These are phyloP conservation scores for Xerocomellus chrysenteron DNA, from an alignment of 768 basidiomycete species.

Conservation along the genomic window DNA sequence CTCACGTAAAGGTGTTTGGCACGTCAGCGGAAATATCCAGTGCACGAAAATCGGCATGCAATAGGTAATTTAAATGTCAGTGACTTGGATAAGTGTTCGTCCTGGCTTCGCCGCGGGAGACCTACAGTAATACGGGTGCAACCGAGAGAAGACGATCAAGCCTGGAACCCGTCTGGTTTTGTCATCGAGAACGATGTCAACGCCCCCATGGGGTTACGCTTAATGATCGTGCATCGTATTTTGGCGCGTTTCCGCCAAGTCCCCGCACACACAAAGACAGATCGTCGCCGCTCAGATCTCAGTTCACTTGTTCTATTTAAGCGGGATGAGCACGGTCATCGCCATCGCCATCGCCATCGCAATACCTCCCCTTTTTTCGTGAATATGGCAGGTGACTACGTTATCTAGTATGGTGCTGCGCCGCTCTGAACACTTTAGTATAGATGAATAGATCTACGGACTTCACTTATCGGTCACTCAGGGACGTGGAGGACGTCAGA, in stretches of 20 bases:
- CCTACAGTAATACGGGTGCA: background rate
- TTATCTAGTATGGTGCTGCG: background rate
- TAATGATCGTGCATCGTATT: background rate
- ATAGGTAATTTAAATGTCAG: background rate
- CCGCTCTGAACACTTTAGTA: background rate
- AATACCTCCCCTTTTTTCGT: background rate
- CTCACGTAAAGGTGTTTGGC: background rate
- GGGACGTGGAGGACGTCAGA: background rate
- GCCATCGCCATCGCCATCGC: background rate
- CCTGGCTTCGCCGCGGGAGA: background rate
- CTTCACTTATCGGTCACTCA: background rate
- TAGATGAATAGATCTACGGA: background rate
- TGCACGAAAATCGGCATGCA: background rate
- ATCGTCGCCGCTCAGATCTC: background rate
- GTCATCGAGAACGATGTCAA: background rate
- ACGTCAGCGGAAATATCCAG: constrained; percentile 2
- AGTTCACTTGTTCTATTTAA: too few species aligned
- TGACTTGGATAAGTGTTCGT: background rate
- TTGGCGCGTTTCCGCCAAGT: background rate
- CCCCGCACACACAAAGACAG: background rate
- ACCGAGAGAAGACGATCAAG: background rate
- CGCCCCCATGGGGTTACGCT: background rate
- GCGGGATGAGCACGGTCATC: background rate
- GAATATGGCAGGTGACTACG: background rate
- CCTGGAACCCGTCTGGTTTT: background rate